These are phyloP conservation scores for Citrus glauca DNA, from an alignment of 345 rosid species.

Conservation along the genomic window DNA sequence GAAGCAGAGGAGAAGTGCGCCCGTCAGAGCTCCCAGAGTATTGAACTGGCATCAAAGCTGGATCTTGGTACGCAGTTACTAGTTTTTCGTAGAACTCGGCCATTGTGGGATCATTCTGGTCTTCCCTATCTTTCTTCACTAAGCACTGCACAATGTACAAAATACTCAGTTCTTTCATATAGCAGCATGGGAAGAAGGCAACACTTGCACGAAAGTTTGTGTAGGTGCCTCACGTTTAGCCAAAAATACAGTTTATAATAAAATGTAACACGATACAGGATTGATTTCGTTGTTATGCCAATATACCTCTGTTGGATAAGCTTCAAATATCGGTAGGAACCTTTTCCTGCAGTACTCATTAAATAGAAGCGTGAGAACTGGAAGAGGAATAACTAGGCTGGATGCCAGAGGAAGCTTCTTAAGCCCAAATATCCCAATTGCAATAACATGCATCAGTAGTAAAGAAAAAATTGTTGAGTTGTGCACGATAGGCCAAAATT, in stretches of 20 bases:
- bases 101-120: slow-evolving; percentile 55
- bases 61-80: slow-evolving; percentile 63
- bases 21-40: slow-evolving; percentile 37
- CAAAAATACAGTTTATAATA: background rate
- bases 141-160: slow-evolving; percentile 56
- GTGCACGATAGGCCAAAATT: slow-evolving; percentile 84
- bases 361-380: slow-evolving; percentile 73
- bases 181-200: background rate
- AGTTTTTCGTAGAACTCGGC: slow-evolving; percentile 55
- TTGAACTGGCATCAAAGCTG: slow-evolving; percentile 47
- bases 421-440: slow-evolving; percentile 80
- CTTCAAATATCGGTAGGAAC: slow-evolving; percentile 61
- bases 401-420: slow-evolving; percentile 76
- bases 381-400: slow-evolving; percentile 71
- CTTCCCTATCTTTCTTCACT: slow-evolving; percentile 64
- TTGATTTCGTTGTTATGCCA: background rate
- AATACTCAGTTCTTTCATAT: slow-evolving; percentile 9
- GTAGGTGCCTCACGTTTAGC: background rate
- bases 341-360: slow-evolving; percentile 69
- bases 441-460: slow-evolving; percentile 81
- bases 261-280: background rate
- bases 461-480: slow-evolving; percentile 64
- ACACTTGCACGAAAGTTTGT: background rate
- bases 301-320: slow-evolving; percentile 77
- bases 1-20: slow-evolving; percentile 48